These are phyloP conservation scores for Gamsiella multidivaricata DNA, from an alignment of 192 early-diverging fungal genomes.

Conservation along the genomic window DNA sequence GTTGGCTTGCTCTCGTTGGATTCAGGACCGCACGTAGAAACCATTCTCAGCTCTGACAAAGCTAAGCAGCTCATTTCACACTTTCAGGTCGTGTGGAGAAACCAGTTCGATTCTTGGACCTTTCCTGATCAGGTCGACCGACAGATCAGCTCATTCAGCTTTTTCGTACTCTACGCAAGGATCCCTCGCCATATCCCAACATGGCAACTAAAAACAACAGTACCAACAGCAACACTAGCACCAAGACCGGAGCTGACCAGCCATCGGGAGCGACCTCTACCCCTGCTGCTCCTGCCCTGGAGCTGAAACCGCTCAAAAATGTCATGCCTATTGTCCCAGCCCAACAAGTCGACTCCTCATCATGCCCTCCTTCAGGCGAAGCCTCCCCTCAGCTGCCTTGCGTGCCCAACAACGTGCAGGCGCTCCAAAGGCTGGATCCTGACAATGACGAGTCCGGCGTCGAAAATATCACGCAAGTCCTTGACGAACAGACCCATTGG, in stretches of 20 bases:
- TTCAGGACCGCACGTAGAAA: too few species aligned
- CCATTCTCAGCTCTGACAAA: not conserved
- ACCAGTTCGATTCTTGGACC: not conserved
- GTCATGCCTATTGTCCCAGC: slow-evolving; percentile 54
- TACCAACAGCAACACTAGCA: not conserved
- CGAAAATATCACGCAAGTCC: slow-evolving; percentile 48
- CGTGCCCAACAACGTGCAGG: not conserved
- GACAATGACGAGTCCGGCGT: slow-evolving; percentile 54
- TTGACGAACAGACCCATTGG: too few species aligned
- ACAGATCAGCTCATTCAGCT: not conserved
- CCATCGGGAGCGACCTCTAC: not conserved
- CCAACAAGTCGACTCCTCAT: slow-evolving; percentile 40
- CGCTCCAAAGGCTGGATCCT: not conserved
- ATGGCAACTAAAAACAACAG: slow-evolving; percentile 5
- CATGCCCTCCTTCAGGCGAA: slow-evolving; percentile 28
- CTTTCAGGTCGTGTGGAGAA: not conserved
- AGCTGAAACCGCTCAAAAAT: slow-evolving; percentile 45
- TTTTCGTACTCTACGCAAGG: too few species aligned
- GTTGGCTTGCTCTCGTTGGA: too few species aligned
- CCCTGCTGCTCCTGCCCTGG: slow-evolving; percentile 11
- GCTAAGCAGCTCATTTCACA: too few species aligned
- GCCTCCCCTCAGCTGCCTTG: slow-evolving; percentile 6
- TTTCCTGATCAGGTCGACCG: slow-evolving; percentile 1
- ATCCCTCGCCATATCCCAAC: not conserved
- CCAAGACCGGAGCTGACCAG: not conserved